phyloP scores from a whole-genome alignment of 2,329 filamentous ascomycete genomes.

The Aspergillus quadricinctus region DNA sequence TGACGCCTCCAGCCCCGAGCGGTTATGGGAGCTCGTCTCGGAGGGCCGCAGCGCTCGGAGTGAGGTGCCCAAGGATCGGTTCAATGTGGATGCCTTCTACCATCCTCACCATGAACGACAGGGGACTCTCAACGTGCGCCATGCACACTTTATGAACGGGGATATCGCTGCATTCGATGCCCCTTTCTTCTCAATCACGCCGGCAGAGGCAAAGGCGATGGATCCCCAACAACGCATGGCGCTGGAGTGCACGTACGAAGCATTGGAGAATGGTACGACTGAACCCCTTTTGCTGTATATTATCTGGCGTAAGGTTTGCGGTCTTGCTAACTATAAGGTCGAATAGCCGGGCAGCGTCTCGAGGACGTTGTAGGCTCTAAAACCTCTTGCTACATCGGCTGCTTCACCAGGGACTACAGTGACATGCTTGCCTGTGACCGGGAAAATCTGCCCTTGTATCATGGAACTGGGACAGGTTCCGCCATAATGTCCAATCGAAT shows the following conservation, averaged over 20 bases:
- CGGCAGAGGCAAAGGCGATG: constrained; percentile 23
- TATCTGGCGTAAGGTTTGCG: constrained; percentile 30
- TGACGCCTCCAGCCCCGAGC: constrained; percentile 12
- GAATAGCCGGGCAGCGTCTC: constrained; percentile 17
- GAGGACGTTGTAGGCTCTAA: constrained; percentile 24
- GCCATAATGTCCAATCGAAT: constrained; percentile 30
- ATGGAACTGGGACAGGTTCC: constrained; percentile 20
- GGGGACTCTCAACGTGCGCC: background rate
- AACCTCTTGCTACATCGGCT: constrained; percentile 31
- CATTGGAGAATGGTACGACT: constrained; percentile 21
- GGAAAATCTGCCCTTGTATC: constrained; percentile 10
- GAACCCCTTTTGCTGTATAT: constrained; percentile 12
- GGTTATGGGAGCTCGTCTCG: constrained; percentile 20
- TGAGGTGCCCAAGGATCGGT: constrained; percentile 17
- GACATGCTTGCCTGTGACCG: constrained; percentile 17
- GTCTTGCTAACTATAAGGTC: constrained; percentile 9
- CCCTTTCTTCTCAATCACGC: constrained; percentile 26
- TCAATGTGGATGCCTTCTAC: constrained; percentile 18
- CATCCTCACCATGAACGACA: constrained; percentile 16
- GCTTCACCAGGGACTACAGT: constrained; percentile 28
- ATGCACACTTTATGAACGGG: constrained; percentile 16
- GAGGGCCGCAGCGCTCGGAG: constrained; percentile 5
- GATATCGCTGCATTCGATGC: constrained; percentile 29
- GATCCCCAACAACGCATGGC: constrained; percentile 30
- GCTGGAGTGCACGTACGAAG: constrained; percentile 26